Evolutionary conservation across 441 rosid species (phyloP), one percentile per base, ranked within the genome.

Genomic region (Dalechampia spathulata): DNA sequence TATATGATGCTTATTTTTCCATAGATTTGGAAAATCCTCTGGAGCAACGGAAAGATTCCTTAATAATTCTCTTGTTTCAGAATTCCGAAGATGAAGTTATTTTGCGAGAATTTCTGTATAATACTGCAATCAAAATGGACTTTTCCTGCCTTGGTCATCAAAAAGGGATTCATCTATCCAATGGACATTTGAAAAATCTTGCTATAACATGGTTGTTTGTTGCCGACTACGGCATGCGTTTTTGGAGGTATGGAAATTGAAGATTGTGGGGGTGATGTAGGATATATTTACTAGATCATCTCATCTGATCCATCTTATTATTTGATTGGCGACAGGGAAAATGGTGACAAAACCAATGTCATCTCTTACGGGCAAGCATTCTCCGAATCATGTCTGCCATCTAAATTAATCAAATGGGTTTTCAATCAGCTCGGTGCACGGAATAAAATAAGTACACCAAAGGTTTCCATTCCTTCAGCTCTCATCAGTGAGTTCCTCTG

Each of bases 171-270:
- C 58, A 58, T 43, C 69, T 51, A 47, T 59, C 44, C 55, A 55
- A 46, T 45, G 57, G 65, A 59, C 69, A 52, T 58, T 61, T 75
- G 57, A 81, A 75, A 71, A 72, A 61, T 74, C 70, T 69, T 58
- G 83, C 85, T 62, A 45, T 84, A 59, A 64, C 64, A 56, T 75
- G 90, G 79, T 55, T 87, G 70, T 71, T 84, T 65, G 75, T 79
- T 64, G 67, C 75, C 49, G 72, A 65, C 71, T 75, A 64, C 21
- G 81, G 80, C 42, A 63, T 81, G 53, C 67, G 55, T 54, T 76
- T 68, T 63, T 50, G 50, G 45, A 79, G 90, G 97, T 84, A 78
- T 58, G 66, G 14, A 63, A 30, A 53, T 26, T 45, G 45, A 41
- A 58, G 61, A 16, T 43, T 55, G 42, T 34, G 34, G 28, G 41